Evolutionary conservation across 768 basidiomycete species (phyloP), one percentile per base, ranked within the genome.

Genomic region (Panellus pusillus): DNA sequence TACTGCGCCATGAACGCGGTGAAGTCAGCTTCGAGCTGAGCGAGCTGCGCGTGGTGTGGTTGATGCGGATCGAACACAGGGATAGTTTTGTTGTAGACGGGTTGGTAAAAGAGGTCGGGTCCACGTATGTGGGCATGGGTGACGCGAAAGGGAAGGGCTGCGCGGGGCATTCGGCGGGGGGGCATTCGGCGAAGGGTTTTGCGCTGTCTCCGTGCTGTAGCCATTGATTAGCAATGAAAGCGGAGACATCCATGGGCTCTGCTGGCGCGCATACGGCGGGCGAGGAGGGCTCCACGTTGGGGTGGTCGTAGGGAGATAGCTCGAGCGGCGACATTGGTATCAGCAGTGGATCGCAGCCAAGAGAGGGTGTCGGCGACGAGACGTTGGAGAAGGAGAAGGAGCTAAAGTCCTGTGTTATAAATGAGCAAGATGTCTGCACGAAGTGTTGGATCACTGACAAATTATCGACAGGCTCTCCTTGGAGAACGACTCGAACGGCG

Each of bases 361-460:
- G 72, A 6, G 64, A 48, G 3, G 69, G 62, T 8, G 65, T 24
- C 2, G 72, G 72, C 7, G 72, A 66, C 2, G 65, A 50, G 29
- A 70, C 61, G 47, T 68, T 73, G 55, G 77, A 70, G 66, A 79
- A 81, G 39, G 79, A 73, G 67, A 79, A 79, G 42, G 70, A 59
- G 53, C 67, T 68, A 52, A 79, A 77, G 54, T 74, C 74, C 79
- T 80, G 59, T 41, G 37, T 55, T 13, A 43, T 15, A 46, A 57
- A 35, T 36, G 7, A 48, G 43, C 9, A 19, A 44, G 37, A 54
- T 9, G 18, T 32, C 9, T 6, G 28, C 12, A 20, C 27, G 35
- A 60, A 53, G 52, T 45, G 32, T 9, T 14, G n/a, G 45, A 55
- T 54, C 40, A 74, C 80, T 68, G 70, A 84, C 83, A 61, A 80